Conservation (phyloP, 176 grass and related monocot genomes). For the Oryza rufipogon region DNA sequence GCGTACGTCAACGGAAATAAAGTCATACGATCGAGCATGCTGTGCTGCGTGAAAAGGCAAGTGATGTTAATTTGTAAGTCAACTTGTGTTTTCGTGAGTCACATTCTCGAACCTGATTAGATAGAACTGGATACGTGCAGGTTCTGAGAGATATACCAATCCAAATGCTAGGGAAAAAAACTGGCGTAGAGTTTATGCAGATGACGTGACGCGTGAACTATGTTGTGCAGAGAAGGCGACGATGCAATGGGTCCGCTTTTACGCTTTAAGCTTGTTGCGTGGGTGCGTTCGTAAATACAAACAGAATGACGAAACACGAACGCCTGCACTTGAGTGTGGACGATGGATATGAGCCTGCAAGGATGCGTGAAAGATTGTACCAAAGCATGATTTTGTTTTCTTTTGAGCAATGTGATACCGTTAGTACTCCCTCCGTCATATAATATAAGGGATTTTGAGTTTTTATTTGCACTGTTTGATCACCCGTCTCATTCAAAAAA, state of each 20-base stretch:
- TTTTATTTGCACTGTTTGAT: no score
- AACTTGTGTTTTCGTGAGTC: not conserved
- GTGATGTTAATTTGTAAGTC: not conserved
- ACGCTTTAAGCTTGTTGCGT: conserved; percentile 2
- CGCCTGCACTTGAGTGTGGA: not conserved
- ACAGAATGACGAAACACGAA: not conserved
- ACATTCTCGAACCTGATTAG: not conserved
- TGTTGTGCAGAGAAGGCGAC: not conserved
- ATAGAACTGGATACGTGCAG: no score
- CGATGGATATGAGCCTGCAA: not conserved
- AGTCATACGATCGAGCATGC: not conserved
- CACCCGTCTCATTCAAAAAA: no score
- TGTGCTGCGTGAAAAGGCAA: not conserved
- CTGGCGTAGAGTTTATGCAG: not conserved
- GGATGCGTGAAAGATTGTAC: conserved; percentile 11
- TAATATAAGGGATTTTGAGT: no score
- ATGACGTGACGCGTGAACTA: not conserved
- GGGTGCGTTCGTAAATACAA: not conserved
- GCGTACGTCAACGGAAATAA: not conserved
- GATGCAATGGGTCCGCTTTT: not conserved
- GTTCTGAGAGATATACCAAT: not conserved
- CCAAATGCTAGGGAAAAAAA: not conserved
- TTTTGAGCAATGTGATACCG: not conserved
- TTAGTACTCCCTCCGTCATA: not conserved
- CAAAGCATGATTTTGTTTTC: not conserved